These are phyloP conservation scores for Ceriops tagal DNA, from an alignment of 345 rosid species.

Conservation along the genomic window DNA sequence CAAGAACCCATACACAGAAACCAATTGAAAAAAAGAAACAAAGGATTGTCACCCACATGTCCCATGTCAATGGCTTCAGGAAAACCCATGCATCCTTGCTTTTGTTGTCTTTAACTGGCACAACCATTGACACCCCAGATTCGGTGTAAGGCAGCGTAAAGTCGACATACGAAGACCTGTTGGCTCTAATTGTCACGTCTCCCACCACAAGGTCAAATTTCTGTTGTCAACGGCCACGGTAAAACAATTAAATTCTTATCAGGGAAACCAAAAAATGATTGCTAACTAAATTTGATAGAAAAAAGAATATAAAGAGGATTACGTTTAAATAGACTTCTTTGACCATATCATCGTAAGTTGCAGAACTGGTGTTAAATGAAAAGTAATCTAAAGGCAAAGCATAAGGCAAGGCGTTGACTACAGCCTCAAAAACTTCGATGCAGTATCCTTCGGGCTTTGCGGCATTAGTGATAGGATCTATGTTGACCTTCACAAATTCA, in stretches of 20 bases:
- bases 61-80: constrained; percentile 57
- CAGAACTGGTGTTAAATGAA: constrained; percentile 37
- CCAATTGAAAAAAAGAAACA: constrained; percentile 56
- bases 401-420: constrained; percentile 67
- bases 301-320: neutral
- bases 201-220: constrained; percentile 55
- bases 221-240: constrained; percentile 19
- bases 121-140: constrained; percentile 69
- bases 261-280: too few species aligned
- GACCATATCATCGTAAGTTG: constrained; percentile 36
- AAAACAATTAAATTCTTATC: too few species aligned
- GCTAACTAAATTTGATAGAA: too few species aligned
- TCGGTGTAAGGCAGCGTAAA: constrained; percentile 68
- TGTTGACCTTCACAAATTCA: constrained; percentile 26
- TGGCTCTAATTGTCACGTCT: constrained; percentile 49
- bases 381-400: constrained; percentile 60
- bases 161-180: constrained; percentile 50
- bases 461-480: constrained; percentile 22
- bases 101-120: constrained; percentile 38
- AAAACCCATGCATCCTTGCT: constrained; percentile 59
- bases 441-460: constrained; percentile 54
- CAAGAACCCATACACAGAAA: constrained; percentile 63
- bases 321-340: constrained; percentile 48
- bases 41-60: constrained; percentile 56
- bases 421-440: constrained; percentile 72